Conservation (phyloP, 192 early-diverging fungal genomes). For the Backusella macrospora region DNA sequence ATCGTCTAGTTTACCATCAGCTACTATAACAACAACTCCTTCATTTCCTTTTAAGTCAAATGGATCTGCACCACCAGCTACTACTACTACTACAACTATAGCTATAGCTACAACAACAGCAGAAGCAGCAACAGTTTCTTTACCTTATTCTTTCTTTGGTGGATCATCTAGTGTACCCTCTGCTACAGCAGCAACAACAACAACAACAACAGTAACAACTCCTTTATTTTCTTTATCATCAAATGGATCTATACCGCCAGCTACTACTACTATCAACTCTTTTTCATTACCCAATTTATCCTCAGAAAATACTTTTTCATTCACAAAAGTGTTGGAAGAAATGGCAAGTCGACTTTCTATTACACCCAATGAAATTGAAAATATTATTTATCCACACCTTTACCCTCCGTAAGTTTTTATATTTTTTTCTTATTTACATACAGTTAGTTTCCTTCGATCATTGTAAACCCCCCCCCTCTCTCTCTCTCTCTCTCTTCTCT, state of each 20-base stretch:
- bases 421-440: too few species aligned
- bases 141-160: background rate
- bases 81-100: background rate
- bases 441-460: too few species aligned
- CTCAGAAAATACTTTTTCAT: conserved; percentile 8
- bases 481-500: too few species aligned
- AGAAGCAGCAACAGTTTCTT: background rate
- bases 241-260: background rate
- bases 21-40: background rate
- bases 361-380: background rate
- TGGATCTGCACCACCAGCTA: background rate
- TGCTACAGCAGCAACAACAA: background rate
- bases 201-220: background rate
- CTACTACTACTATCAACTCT: background rate
- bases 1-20: too few species aligned
- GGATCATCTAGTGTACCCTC: background rate
- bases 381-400: too few species aligned
- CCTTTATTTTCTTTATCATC: background rate
- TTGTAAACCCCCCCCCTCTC: too few species aligned
- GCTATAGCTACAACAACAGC: background rate
- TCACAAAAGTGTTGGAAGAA: conserved; percentile 10
- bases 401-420: too few species aligned
- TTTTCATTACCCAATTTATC: background rate
- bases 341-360: too few species aligned
- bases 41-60: background rate